Evolutionary conservation across 73 alveolate species (phyloP), one percentile per base, ranked within the genome.

Genomic region (Strombidium stylifer): DNA sequence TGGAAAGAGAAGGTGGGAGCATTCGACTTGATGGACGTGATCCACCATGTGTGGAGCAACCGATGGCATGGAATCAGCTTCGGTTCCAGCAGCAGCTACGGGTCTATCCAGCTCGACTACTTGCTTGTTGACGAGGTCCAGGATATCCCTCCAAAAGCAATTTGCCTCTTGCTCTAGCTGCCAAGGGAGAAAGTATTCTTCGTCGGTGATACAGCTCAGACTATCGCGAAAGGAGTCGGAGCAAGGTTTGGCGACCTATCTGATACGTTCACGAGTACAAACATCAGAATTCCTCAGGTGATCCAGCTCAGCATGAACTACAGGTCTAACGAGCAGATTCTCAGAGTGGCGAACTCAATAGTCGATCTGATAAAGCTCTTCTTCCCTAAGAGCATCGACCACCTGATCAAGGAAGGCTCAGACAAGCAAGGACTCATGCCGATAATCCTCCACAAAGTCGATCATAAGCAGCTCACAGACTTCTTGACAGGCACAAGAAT

Each of bases 221-320:
- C 92, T 19, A 87, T 91, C 10, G 98, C 98, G 12, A 86, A 73
- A 73, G 98, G 98, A 18, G 98, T 91, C 23, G 96, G 96, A 14
- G 87, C 91, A 42, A 69, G 94, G 50, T 91, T 91, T 73, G 39
- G 64, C 28, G 98, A 91, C 46, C 60, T 91, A 39, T 81, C 73
- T 28, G 48, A 67, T 25, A 34, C 86, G 20, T 90, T 81, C 56
- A 36, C 61, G 16, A 41, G 54, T 16, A 15, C 37, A 5, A 34
- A 75, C n/a, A 15, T 74, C 10, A 34, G 42, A 28, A 69, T 74
- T 11, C 81, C 87, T 12, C 65, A 66, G 31, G 64, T 74, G n/a
- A 58, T 61, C 35, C 66, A 78, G 40, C 45, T 78, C 11, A 55
- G 78, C 16, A 51, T 12, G 31, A 91, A 91, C 81, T 91, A 83